Base-by-base conservation (phyloP, 2,329 filamentous ascomycete genomes). In the Aspergillus costaricaensis region DNA sequence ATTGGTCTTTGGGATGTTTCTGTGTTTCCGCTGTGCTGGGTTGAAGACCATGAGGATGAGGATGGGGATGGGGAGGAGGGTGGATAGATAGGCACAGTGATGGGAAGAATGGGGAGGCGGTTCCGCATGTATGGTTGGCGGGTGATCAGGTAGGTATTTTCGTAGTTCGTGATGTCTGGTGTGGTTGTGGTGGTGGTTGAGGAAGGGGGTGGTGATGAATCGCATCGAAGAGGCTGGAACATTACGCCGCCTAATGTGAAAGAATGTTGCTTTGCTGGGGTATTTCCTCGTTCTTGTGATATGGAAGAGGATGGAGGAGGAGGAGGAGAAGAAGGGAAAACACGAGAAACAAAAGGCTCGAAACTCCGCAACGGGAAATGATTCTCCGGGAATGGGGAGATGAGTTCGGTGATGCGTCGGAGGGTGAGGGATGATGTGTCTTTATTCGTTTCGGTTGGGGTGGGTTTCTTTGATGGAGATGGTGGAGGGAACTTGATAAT, bases 211-310 rank as follows among this genome's bases (percentile, higher is more conserved):
- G 54, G 54, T 50, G 52, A 4, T 19, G 32, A 6, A 30, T 27
- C 43, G 19, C 52, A 58, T 58, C 27, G 36, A 6, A 80, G 61
- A 7, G 79, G 82, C 7, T 77, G 69, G 62, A 83, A 81, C 66
- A 81, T 76, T 3, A 84, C 79, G 25, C 81, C 79, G 17, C 79
- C 80, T 15, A 84, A 70, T 2, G 75, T 81, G 63, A 83, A 84
- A 1, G 73, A 83, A 80, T 68, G 62, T 44, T 41, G 21, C 27
- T 47, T 53, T 12, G 10, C 5, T 14, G 30, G 12, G 15, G 9
- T 50, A 12, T 12, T 4, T 30, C 4, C 30, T 36, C 30, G 4
- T 30, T 12, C 30, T 5, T 36, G 30, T 12, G 0, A 14, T 6
- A 2, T 12, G 0, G 30, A 6, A 14, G 12, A 10, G 23, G 48